A percentile compares a stretch with the other conserved stretches of the same genome.
Conservation (phyloP, 345 rosid species). For the Pelargonium nanum region DNA sequence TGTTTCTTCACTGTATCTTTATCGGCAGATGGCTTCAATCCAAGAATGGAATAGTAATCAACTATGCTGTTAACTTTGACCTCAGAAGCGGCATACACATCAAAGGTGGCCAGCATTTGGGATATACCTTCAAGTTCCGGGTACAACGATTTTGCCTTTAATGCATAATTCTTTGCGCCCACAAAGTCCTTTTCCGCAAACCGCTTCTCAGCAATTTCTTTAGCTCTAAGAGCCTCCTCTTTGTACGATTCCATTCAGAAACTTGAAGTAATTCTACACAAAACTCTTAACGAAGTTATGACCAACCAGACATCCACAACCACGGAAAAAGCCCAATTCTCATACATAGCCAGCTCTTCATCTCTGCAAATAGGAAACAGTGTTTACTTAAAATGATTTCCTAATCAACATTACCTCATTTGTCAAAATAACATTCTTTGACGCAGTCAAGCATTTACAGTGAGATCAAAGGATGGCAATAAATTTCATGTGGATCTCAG, state of each 20-base stretch:
- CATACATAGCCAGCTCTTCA: conserved; percentile 24
- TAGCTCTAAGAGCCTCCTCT: conserved; percentile 78
- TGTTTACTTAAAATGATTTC: conserved; percentile 10
- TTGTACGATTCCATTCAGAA: conserved; percentile 56
- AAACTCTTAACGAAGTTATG: conserved; percentile 23
- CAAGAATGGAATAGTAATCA: conserved; percentile 79
- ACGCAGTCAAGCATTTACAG: neutral
- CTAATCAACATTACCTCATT: conserved; percentile 1
- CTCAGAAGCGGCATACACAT: conserved; percentile 81
- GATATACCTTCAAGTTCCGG: conserved; percentile 84
- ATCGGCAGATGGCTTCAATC: conserved; percentile 84
- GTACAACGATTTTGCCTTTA: conserved; percentile 62
- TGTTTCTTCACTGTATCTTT: conserved; percentile 80
- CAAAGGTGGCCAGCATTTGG: conserved; percentile 91
- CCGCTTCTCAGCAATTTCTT: conserved; percentile 77
- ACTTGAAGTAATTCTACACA: conserved; percentile 16
- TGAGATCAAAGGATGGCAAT: neutral
- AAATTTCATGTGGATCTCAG: too few species aligned
- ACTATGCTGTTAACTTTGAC: conserved; percentile 46
- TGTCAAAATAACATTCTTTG: conserved; percentile 1
- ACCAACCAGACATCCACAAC: conserved; percentile 20
- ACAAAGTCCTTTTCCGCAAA: conserved; percentile 70
- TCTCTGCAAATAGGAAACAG: conserved; percentile 32
- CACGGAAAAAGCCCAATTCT: conserved; percentile 15
- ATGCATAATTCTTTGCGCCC: conserved; percentile 67